Conservation (phyloP, 2,329 filamentous ascomycete species). For the Diaporthe nobilis region DNA sequence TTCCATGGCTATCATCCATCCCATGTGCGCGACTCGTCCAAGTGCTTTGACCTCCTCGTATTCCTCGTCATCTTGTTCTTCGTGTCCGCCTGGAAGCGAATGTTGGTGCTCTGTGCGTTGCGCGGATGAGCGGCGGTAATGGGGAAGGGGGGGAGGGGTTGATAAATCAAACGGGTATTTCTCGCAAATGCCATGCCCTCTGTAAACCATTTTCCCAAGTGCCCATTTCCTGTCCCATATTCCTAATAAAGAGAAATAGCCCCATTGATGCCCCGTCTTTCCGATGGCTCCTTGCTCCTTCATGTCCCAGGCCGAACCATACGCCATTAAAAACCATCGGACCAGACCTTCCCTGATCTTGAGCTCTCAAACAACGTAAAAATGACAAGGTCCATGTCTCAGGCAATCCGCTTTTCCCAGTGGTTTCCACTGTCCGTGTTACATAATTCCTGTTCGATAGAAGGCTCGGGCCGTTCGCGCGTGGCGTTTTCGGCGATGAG, state of each 20-base stretch:
- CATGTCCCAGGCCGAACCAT: conserved; percentile 37
- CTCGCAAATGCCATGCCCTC: conserved; percentile 44
- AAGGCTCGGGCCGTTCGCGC: not conserved
- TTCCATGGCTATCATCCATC: conserved; percentile 23
- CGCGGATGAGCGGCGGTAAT: not conserved
- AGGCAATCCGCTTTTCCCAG: not conserved
- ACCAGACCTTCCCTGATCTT: conserved; percentile 29
- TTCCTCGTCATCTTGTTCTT: conserved; percentile 15
- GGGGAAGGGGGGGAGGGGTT: conserved; percentile 15
- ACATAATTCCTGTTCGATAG: not conserved
- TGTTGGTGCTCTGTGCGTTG: conserved; percentile 23
- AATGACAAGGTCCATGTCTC: conserved; percentile 9
- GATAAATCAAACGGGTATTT: conserved; percentile 44
- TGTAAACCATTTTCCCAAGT: conserved; percentile 38
- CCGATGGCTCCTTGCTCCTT: conserved; percentile 33
- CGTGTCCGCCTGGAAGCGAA: conserved; percentile 35
- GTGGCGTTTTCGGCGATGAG: not conserved
- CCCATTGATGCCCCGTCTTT: conserved; percentile 33
- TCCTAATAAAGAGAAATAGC: conserved; percentile 18
- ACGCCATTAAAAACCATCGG: conserved; percentile 41
- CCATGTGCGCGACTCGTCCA: conserved; percentile 4
- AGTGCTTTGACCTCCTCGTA: not conserved
- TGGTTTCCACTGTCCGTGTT: not conserved
- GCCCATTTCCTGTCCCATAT: conserved; percentile 29
- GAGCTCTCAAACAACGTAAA: conserved; percentile 14